Evolutionary conservation across 2,329 filamentous ascomycete genomes (phyloP), one percentile per base, ranked within the genome.

Genomic region (Claviceps humidiphila): DNA sequence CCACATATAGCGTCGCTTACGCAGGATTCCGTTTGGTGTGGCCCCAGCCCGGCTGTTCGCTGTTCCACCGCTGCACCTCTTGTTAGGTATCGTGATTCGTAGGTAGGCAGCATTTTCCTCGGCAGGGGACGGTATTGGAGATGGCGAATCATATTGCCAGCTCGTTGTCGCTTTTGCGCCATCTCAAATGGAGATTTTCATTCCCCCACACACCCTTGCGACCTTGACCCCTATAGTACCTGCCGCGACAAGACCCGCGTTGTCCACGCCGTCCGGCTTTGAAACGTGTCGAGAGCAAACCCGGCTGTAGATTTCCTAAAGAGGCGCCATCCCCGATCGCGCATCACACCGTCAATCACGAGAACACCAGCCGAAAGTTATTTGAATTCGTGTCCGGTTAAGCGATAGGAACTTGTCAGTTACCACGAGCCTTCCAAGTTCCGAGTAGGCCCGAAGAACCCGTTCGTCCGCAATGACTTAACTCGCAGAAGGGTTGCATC

Each of bases 251-350:
- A 34, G 30, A 34, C 9, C 8, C 26, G 26, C 26, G 8, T 30
- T 30, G 26, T 9, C 20, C 2, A 2, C 7, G 24, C 1, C 13
- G 24, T n/a, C 42, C 1, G 42, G 42, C 42, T 22, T n/a, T 46
- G 43, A 46, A 46, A 46, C 43, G 43, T 46, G 38, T 20, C 51
- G 41, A 46, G n/a, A 40, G 20, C 24, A 22, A 40, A 22, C 9
- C 41, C 51, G 53, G 54, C 46, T 53, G 34, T 49, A 42, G 43
- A 54, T 58, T 58, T 51, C 58, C 57, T 46, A 50, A 59, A 58
- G 37, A 42, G 54, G 58, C 47, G 50, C 51, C 51, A 58, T 58
- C 54, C 58, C 58, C 58, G 58, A 53, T 50, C 22, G 47, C 34
- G 34, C 42, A 34, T 34, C 30, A 34, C 9, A 34, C 46, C 17